Percentiles rank a stretch among this genome's conserved stretches.
These are phyloP conservation scores for Styphnolobium japonicum DNA, from an alignment of 306 rosid genomes.

Conservation along the genomic window DNA sequence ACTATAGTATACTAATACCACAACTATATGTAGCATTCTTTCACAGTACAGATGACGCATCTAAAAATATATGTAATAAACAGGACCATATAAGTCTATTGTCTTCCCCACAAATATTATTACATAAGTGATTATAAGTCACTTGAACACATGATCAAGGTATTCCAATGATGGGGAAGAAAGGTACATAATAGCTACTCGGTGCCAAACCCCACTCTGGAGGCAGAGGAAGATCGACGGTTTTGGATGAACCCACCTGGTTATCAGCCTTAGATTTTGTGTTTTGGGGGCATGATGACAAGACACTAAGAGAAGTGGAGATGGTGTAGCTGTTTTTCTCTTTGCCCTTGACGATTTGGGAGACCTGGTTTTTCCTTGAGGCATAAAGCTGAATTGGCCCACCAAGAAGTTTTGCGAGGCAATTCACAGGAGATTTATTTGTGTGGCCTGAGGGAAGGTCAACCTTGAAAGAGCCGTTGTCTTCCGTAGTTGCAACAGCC, in stretches of 20 bases:
- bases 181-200: slow-evolving; percentile 68
- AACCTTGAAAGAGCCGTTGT: slow-evolving; percentile 61
- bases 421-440: slow-evolving; percentile 28
- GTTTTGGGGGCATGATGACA: slow-evolving; percentile 51
- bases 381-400: slow-evolving; percentile 69
- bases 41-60: slow-evolving; percentile 10
- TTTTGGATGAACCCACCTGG: slow-evolving; percentile 64
- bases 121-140: slow-evolving; percentile 12
- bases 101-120: background rate
- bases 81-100: slow-evolving; percentile 20
- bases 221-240: slow-evolving; percentile 75
- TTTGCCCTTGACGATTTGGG: slow-evolving; percentile 40
- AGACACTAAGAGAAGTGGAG: slow-evolving; percentile 64
- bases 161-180: slow-evolving; percentile 83
- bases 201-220: slow-evolving; percentile 95
- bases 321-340: slow-evolving; percentile 45
- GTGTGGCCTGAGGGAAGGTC: slow-evolving; percentile 42
- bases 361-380: slow-evolving; percentile 35
- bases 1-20: slow-evolving; percentile 5
- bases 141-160: slow-evolving; percentile 44
- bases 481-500: slow-evolving; percentile 49
- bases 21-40: slow-evolving; percentile 17
- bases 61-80: slow-evolving; percentile 3
- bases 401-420: slow-evolving; percentile 65
- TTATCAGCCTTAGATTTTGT: slow-evolving; percentile 36